Base-by-base conservation (phyloP, 2,329 filamentous ascomycete genomes). In the Ceratocystis harringtonii region DNA sequence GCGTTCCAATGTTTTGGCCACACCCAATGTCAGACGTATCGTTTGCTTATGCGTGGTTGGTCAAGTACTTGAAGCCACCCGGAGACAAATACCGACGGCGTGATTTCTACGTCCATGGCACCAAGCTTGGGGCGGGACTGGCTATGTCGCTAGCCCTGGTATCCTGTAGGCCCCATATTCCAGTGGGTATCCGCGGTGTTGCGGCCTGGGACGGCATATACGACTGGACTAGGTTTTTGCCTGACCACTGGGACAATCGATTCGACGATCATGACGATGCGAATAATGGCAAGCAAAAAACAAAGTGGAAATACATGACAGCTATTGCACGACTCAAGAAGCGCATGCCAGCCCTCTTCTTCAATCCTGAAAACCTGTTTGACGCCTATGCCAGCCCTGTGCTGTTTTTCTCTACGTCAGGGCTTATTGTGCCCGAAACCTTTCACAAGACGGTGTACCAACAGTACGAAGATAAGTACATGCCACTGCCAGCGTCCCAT, bases 221-320 rank as follows among this genome's bases (percentile, higher is more conserved):
- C 73, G 80, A 86, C 74, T 86, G 84, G 84, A 83, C 82, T 66
- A 80, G 77, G 71, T 82, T 85, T 67, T 76, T 84, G 10, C 80
- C 80, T 0, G 77, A 80, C 68, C 80, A 84, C 66, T 76, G 75
- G 5, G 72, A 78, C 68, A 78, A 82, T 69, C 66, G 19, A 45
- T 28, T 52, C 22, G 57, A 25, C 52, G 30, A 58, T 8, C 12
- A 48, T 7, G 25, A 63, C 28, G 44, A 15, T 12, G 50, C 3
- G n/a, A n/a, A 25, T 43, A 6, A 10, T 1, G 7, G 30, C 8
- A n/a, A 48, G 0, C 19, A 30, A 8, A 48, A 12, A 44, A 5
- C 10, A 19, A 43, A 32, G 6, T 58, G 28, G 55, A 15, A 8
- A 58, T 58, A 52, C 6, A 19, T 15, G 22, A 8, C 44, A 5